Evolutionary conservation across 2,329 filamentous ascomycete genomes (phyloP).

Genomic region (Alternaria brassicae): DNA sequence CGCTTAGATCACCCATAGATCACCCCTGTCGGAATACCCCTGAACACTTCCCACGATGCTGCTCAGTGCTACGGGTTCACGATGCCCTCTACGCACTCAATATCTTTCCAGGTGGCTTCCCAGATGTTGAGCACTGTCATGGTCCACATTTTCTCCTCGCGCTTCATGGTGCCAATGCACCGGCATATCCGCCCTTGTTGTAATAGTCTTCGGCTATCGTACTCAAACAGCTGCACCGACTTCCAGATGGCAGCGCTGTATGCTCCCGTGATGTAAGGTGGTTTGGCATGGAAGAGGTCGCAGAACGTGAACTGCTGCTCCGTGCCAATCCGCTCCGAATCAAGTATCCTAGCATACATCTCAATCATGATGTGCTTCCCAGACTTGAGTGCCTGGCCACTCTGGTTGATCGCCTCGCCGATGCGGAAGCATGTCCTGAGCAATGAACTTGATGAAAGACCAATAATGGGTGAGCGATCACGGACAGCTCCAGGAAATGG

Average conservation of each 20-base stretch:
- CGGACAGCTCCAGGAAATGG: constrained; percentile 59
- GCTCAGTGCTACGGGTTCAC: constrained; percentile 34
- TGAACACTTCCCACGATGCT: background rate
- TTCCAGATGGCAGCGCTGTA: constrained; percentile 56
- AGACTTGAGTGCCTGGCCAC: constrained; percentile 55
- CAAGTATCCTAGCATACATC: constrained; percentile 67
- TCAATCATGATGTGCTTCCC: constrained; percentile 64
- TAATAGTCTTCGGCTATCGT: constrained; percentile 56
- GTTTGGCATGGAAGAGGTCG: constrained; percentile 66
- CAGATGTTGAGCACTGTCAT: constrained; percentile 60
- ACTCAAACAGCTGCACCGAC: constrained; percentile 54
- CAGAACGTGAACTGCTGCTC: constrained; percentile 70
- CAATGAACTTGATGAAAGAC: constrained; percentile 56
- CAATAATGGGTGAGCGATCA: constrained; percentile 63
- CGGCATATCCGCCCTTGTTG: constrained; percentile 54
- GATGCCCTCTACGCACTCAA: constrained; percentile 60
- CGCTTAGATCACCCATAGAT: constrained; percentile 12
- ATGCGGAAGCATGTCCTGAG: constrained; percentile 70
- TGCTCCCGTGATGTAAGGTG: constrained; percentile 60
- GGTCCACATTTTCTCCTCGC: constrained; percentile 53
- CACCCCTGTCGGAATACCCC: background rate
- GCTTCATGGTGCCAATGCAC: constrained; percentile 58
- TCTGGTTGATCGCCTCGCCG: constrained; percentile 64
- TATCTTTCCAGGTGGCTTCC: constrained; percentile 62
- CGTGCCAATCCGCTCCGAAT: constrained; percentile 62